phyloP scores from a whole-genome alignment of 2,329 filamentous ascomycete species.

The Colletotrichum sp. region DNA sequence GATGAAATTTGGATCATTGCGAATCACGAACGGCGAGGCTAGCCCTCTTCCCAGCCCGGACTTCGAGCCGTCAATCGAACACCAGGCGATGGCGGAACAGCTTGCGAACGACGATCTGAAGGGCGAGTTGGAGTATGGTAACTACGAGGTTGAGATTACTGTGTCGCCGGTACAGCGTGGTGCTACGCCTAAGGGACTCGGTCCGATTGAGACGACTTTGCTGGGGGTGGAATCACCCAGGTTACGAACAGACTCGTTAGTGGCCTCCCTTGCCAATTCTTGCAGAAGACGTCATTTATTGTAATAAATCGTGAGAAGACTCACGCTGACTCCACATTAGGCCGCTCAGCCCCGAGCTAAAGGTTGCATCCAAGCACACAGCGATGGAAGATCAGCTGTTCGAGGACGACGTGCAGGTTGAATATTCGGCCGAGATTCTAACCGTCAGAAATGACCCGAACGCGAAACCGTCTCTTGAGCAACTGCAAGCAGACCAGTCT shows the following conservation, averaged over 20 bases:
- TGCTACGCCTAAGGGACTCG: background rate
- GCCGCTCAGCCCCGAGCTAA: conserved; percentile 35
- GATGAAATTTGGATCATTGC: conserved; percentile 66
- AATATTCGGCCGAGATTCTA: conserved; percentile 41
- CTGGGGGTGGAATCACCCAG: background rate
- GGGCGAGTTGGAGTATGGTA: background rate
- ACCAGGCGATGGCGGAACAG: background rate
- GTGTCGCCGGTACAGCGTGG: background rate
- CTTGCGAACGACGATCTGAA: background rate
- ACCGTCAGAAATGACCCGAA: conserved; percentile 47
- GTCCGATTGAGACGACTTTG: conserved; percentile 7
- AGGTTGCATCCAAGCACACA: conserved; percentile 53
- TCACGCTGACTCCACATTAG: conserved; percentile 36
- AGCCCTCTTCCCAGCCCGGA: conserved; percentile 54
- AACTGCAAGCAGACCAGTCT: conserved; percentile 19
- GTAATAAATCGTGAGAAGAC: conserved; percentile 28
- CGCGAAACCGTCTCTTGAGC: conserved; percentile 41
- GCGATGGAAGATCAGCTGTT: conserved; percentile 55
- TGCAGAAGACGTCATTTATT: background rate
- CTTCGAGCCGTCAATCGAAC: background rate
- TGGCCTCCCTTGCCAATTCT: background rate
- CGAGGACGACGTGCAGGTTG: conserved; percentile 38
- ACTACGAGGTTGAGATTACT: background rate
- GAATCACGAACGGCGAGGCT: conserved; percentile 64
- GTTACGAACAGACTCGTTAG: background rate